Base-by-base conservation (phyloP, 176 grass and related monocot genomes). In the Dendrocalamus sinicus region DNA sequence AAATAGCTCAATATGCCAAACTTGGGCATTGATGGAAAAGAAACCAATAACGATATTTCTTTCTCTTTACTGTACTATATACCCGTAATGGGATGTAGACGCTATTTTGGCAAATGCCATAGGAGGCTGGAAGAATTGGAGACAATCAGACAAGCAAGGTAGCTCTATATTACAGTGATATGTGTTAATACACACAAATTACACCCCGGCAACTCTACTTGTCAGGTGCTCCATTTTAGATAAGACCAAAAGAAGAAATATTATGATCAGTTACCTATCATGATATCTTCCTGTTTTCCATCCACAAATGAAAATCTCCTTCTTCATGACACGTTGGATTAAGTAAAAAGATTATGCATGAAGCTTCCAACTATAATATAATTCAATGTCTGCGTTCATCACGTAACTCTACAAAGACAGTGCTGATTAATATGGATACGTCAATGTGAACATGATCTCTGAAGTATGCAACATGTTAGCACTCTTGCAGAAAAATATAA, bases 361-460 rank as follows among this genome's bases (percentile, higher is more conserved):
- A 91, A 87, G 83, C 75, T 91, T 92, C 75, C 88, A 82, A 40
- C 81, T 75, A 91, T 82, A 88, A 90, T 89, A 79, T 78, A 69
- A 32, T 15, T 32, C 43, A 83, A 74, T 86, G 75, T 82, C 32
- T 1, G 57, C 19, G 5, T 83, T 83, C 91, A 57, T 70, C 55
- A 89, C 51, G 54, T 77, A 83, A 88, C 50, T 84, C 82, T 90
- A 88, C 73, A 85, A 88, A 83, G 83, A 90, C 73, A 88, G 65
- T 69, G 13, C 69, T 83, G 81, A 88, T 90, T 87, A 83, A 44
- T 84, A 96, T 41, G 30, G 89, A 83, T 75, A 90, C 26, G 37
- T 51, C 41, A 83, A 79, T 89, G 85, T 91, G 89, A 95, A 91
- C 81, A 86, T 84, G 72, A 91, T 90, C 77, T 91, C 91, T 58